Percentiles rank a stretch among this genome's conserved stretches.
Conservation (phyloP, 164 flowering plant species). For the Pachysandra terminalis region DNA sequence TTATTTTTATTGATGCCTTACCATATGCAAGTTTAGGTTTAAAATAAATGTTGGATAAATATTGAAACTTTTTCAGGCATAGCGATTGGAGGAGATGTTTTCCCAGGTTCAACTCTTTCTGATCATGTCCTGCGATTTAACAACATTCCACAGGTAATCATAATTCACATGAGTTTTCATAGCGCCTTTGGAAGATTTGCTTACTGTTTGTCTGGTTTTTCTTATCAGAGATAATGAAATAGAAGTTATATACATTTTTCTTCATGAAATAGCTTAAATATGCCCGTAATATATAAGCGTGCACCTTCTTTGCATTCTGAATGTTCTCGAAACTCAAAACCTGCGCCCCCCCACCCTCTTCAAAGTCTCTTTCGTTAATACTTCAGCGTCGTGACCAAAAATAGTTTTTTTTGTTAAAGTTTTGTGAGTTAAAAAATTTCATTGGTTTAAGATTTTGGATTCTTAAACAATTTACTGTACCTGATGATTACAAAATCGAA, state of each 20-base stretch:
- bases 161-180: not conserved
- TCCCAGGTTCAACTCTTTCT: constrained; percentile 98
- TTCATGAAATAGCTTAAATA: too few relatives aligned
- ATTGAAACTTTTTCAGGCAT: constrained; percentile 49
- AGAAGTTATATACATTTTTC: not conserved
- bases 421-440: not conserved
- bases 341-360: not conserved
- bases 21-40: not conserved
- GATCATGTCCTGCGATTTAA: constrained; percentile 94
- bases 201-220: not conserved
- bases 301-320: not conserved
- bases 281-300: not conserved
- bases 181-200: not conserved
- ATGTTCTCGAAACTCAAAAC: not conserved
- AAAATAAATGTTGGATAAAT: not conserved
- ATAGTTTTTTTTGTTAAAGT: too few relatives aligned
- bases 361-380: not conserved
- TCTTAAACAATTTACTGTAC: too few relatives aligned
- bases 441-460: too few relatives aligned
- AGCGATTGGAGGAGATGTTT: constrained; percentile 99
- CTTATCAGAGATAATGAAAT: too few relatives aligned
- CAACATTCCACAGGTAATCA: constrained; percentile 89
- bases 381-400: not conserved
- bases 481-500: not conserved
- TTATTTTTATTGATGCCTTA: not conserved